Conservation (phyloP, 345 rosid species). For the Gossypium arboreum region DNA sequence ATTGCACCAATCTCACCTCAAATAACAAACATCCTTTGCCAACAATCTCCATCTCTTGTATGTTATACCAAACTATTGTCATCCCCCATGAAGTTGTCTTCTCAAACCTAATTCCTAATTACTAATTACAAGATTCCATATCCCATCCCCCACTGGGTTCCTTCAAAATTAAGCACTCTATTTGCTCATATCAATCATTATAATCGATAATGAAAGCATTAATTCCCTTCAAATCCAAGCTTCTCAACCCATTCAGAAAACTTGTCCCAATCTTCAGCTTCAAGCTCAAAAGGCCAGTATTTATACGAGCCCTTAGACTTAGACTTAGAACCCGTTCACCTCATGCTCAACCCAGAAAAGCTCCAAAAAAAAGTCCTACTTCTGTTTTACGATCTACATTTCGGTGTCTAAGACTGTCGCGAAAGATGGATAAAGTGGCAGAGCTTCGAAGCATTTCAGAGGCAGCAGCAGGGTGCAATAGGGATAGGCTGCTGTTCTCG, state of each 20-base stretch:
- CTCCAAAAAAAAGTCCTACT: slow-evolving; percentile 13
- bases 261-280: slow-evolving; percentile 38
- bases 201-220: slow-evolving; percentile 51
- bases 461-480: neutral
- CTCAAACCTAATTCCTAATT: neutral
- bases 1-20: too few relatives aligned
- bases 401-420: slow-evolving; percentile 19
- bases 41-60: too few relatives aligned
- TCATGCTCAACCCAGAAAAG: slow-evolving; percentile 19
- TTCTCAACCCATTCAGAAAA: slow-evolving; percentile 48
- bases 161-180: slow-evolving; percentile 23
- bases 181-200: slow-evolving; percentile 17
- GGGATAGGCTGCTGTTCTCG: slow-evolving; percentile 31
- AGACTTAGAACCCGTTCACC: slow-evolving; percentile 21
- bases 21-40: too few relatives aligned
- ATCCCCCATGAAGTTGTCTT: neutral
- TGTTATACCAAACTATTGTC: too few relatives aligned
- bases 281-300: slow-evolving; percentile 46
- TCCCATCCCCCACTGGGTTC: slow-evolving; percentile 13
- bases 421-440: slow-evolving; percentile 32
- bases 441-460: slow-evolving; percentile 32
- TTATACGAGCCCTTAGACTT: slow-evolving; percentile 34
- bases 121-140: slow-evolving; percentile 9
- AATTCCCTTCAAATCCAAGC: slow-evolving; percentile 53
- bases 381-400: slow-evolving; percentile 24